Evolutionary conservation across 2,329 filamentous ascomycete genomes (phyloP).

Genomic region (Aspergillus calidoustus): DNA sequence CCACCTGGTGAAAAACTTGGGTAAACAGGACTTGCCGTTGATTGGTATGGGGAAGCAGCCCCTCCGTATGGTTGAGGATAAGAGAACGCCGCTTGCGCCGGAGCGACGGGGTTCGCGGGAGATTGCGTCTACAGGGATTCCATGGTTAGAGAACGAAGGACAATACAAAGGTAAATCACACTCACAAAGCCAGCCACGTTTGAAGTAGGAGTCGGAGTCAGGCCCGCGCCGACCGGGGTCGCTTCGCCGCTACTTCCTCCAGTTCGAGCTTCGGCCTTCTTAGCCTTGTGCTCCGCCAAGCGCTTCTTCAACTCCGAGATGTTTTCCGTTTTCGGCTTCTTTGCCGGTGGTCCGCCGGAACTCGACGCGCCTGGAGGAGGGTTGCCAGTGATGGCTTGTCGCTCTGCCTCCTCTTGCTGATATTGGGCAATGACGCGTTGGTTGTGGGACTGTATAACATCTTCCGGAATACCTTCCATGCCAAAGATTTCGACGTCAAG

Average conservation of each 20-base stretch:
- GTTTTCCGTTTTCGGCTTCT: constrained; percentile 74
- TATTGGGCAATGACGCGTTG: constrained; percentile 84
- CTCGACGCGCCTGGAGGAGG: constrained; percentile 66
- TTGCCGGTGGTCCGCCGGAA: constrained; percentile 51
- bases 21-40: constrained; percentile 44
- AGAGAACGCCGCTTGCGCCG: constrained; percentile 28
- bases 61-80: constrained; percentile 49
- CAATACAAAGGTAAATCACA: not conserved
- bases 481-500: constrained; percentile 96
- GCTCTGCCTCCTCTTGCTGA: constrained; percentile 82
- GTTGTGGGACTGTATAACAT: constrained; percentile 80
- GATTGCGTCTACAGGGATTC: constrained; percentile 42
- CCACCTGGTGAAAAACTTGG: constrained; percentile 41
- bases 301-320: constrained; percentile 79
- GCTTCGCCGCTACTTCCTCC: constrained; percentile 61
- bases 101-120: constrained; percentile 47
- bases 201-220: constrained; percentile 50
- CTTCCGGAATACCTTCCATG: constrained; percentile 94
- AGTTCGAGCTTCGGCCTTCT: constrained; percentile 64
- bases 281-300: constrained; percentile 75
- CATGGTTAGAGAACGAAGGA: constrained; percentile 1
- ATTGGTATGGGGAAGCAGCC: constrained; percentile 48
- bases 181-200: constrained; percentile 64
- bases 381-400: constrained; percentile 82
- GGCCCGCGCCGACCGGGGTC: constrained; percentile 56